Conservation (phyloP, 768 basidiomycete genomes). For the Boletus subcaerulescens region DNA sequence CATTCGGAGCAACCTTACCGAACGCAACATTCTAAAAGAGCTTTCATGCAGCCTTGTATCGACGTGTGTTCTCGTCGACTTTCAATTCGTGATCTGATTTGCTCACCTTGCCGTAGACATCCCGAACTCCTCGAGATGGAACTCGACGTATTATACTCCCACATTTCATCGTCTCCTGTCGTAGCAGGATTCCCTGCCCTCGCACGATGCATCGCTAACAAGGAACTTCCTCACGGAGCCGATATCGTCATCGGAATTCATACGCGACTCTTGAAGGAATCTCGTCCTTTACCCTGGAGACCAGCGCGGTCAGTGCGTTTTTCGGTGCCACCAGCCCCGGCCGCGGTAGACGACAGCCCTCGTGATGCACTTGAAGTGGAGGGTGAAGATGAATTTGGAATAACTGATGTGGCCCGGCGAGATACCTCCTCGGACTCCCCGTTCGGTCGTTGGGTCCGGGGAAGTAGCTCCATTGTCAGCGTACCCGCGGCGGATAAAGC, state of each 20-base stretch:
- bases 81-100: background rate
- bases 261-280: constrained; percentile 11
- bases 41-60: constrained; percentile 18
- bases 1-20: constrained; percentile 16
- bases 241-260: constrained; percentile 21
- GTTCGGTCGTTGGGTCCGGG: no score
- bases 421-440: no score
- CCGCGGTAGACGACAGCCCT: no score
- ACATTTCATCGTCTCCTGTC: constrained; percentile 18
- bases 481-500: no score
- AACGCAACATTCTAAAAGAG: constrained; percentile 27
- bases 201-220: constrained; percentile 13
- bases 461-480: no score
- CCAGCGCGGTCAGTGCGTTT: background rate
- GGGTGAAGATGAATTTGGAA: no score
- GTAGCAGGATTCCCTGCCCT: constrained; percentile 12
- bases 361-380: no score
- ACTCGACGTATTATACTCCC: constrained; percentile 15
- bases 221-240: constrained; percentile 20
- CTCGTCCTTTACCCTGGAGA: background rate
- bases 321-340: no score
- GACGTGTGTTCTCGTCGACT: constrained; percentile 1
- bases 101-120: constrained; percentile 1
- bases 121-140: constrained; percentile 6
- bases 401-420: no score